Evolutionary conservation across 2,329 filamentous ascomycete species (phyloP).

Genomic region (Ciborinia camelliae): DNA sequence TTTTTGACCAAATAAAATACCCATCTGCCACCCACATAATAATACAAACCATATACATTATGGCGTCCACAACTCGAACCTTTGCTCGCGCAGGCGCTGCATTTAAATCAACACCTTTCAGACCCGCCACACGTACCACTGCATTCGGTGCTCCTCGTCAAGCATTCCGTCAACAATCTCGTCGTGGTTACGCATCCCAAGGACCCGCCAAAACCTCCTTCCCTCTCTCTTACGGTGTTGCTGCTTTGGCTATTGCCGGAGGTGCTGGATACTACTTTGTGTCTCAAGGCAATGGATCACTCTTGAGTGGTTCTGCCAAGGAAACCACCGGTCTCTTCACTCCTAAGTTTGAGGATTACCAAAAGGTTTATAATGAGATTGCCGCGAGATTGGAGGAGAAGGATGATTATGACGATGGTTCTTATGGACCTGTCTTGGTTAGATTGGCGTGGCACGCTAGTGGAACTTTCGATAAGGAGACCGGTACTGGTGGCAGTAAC

Average conservation of each 20-base stretch:
- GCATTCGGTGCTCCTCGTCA: constrained; percentile 61
- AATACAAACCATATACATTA: constrained; percentile 9
- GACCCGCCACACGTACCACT: constrained; percentile 53
- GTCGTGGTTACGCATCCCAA: constrained; percentile 77
- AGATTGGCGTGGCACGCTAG: constrained; percentile 92
- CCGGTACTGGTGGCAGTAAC: constrained; percentile 87
- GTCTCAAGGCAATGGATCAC: constrained; percentile 49
- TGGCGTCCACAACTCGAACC: constrained; percentile 36
- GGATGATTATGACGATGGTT: constrained; percentile 94
- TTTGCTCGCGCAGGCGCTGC: constrained; percentile 41
- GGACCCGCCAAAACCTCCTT: constrained; percentile 54
- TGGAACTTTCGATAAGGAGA: constrained; percentile 87
- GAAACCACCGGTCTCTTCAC: constrained; percentile 56
- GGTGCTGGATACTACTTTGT: constrained; percentile 67
- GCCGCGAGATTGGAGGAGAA: constrained; percentile 78
- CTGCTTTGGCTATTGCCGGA: constrained; percentile 55
- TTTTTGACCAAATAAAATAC: background rate
- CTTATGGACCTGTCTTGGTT: constrained; percentile 87
- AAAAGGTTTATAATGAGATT: constrained; percentile 89
- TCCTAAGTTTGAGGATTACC: constrained; percentile 83
- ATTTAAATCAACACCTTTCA: constrained; percentile 42
- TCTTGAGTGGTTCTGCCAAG: constrained; percentile 38
- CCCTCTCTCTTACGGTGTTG: constrained; percentile 56
- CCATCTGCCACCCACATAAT: constrained; percentile 14
- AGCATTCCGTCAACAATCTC: constrained; percentile 69